A percentile compares a stretch with the other conserved stretches of the same genome.
These are phyloP conservation scores for Vanderwaltozyma tropicalis DNA, from an alignment of 805 yeast genomes.

Conservation along the genomic window DNA sequence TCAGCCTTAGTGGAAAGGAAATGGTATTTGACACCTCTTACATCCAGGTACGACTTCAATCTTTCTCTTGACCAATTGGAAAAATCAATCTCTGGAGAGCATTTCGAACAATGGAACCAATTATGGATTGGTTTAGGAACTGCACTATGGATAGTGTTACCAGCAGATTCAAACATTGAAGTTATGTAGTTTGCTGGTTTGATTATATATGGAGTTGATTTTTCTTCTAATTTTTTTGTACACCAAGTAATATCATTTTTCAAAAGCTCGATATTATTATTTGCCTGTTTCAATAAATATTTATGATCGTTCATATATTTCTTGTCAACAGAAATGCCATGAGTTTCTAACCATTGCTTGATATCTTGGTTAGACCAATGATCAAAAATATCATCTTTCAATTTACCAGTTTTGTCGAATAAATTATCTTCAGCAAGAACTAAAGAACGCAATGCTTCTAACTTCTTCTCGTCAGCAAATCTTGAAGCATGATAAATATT, in stretches of 20 bases:
- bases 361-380: constrained; percentile 47
- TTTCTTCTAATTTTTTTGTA: constrained; percentile 20
- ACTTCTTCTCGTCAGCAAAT: constrained; percentile 31
- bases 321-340: constrained; percentile 33
- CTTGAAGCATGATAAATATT: constrained; percentile 36
- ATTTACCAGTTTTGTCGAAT: constrained; percentile 31
- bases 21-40: constrained; percentile 33
- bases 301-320: constrained; percentile 28
- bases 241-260: constrained; percentile 34
- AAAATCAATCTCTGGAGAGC: background rate
- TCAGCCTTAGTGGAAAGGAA: constrained; percentile 32
- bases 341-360: constrained; percentile 42
- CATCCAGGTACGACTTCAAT: constrained; percentile 32
- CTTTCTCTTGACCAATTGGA: constrained; percentile 36
- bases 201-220: constrained; percentile 28
- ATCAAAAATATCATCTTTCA: constrained; percentile 37
- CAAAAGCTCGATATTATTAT: constrained; percentile 27
- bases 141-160: background rate
- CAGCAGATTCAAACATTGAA: background rate
- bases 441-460: constrained; percentile 32
- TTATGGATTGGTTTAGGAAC: no score
- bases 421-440: constrained; percentile 29
- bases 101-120: no score
- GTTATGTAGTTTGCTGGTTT: constrained; percentile 25
- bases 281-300: constrained; percentile 29